phyloP scores from a whole-genome alignment of 352 stramenopile species.

The Blastocystis hominis region DNA sequence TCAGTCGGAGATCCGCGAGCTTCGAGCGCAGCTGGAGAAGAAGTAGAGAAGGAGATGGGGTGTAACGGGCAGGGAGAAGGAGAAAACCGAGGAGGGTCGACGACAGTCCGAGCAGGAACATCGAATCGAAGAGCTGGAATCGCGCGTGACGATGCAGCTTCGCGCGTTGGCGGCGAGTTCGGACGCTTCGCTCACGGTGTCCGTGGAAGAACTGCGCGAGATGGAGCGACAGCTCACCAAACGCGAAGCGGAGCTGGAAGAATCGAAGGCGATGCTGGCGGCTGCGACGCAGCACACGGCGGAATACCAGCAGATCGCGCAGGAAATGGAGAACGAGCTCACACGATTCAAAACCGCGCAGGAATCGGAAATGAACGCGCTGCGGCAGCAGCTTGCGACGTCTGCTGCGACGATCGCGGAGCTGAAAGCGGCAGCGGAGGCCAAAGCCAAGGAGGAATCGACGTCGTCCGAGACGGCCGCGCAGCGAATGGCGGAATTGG shows the following conservation, averaged over 20 bases:
- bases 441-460: not conserved
- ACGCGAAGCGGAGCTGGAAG: not conserved
- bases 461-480: not conserved
- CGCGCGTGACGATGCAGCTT: constrained; percentile 4
- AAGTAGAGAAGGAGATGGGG: not conserved
- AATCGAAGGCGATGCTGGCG: not conserved
- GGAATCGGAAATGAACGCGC: not conserved
- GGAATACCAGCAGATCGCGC: not conserved
- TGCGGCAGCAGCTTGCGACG: not conserved
- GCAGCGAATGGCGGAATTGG: not conserved
- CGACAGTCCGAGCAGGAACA: not conserved
- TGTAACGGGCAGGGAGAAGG: not conserved
- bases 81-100: not conserved
- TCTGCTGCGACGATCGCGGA: not conserved
- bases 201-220: constrained; percentile 13
- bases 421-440: not conserved
- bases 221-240: constrained; percentile 28
- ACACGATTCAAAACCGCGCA: not conserved
- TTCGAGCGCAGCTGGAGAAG: not conserved
- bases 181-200: not conserved
- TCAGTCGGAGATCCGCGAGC: not conserved
- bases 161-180: not conserved
- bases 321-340: constrained; percentile 6
- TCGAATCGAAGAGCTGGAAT: not conserved
- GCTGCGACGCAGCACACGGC: not conserved